A percentile compares a stretch with the other conserved stretches of the same genome.
Evolutionary conservation across 345 rosid species (phyloP).

Genomic region (Salix exigua): DNA sequence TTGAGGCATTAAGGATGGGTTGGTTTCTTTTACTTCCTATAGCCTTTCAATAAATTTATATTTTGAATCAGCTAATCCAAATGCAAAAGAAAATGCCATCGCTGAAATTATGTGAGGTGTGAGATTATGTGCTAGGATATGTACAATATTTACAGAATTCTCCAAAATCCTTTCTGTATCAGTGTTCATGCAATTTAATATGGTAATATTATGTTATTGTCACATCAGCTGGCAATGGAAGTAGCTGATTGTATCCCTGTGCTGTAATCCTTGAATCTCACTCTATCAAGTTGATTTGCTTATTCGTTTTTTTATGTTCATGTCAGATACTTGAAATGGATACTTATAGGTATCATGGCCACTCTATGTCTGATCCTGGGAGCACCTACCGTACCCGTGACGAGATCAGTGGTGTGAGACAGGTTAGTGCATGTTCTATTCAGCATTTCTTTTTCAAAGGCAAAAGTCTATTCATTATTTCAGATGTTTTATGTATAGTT

Average conservation of each 20-base stretch:
- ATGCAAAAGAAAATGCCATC: too few species aligned
- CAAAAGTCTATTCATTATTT: neutral
- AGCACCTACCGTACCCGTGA: slow-evolving; percentile 99
- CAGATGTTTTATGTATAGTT: neutral
- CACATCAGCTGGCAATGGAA: neutral
- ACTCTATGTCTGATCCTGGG: slow-evolving; percentile 99
- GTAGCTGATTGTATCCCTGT: neutral
- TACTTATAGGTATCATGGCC: slow-evolving; percentile 97
- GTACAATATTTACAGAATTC: neutral
- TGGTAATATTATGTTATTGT: neutral
- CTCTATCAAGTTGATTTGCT: neutral
- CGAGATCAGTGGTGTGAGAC: slow-evolving; percentile 89
- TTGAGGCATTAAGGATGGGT: too few species aligned
- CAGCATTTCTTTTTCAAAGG: neutral
- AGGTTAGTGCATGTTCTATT: slow-evolving; percentile 43
- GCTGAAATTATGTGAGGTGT: neutral
- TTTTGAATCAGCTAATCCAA: too few species aligned
- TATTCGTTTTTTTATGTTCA: slow-evolving; percentile 12
- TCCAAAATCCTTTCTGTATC: neutral
- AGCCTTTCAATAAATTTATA: too few species aligned
- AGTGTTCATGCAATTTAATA: neutral
- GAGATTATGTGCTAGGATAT: neutral
- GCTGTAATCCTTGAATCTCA: neutral
- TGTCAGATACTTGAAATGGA: slow-evolving; percentile 97
- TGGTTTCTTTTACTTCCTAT: too few species aligned